A percentile compares a stretch with the other conserved stretches of the same genome.
Conservation (phyloP, 2,329 filamentous ascomycete species). For the Penicillium janthinellum region DNA sequence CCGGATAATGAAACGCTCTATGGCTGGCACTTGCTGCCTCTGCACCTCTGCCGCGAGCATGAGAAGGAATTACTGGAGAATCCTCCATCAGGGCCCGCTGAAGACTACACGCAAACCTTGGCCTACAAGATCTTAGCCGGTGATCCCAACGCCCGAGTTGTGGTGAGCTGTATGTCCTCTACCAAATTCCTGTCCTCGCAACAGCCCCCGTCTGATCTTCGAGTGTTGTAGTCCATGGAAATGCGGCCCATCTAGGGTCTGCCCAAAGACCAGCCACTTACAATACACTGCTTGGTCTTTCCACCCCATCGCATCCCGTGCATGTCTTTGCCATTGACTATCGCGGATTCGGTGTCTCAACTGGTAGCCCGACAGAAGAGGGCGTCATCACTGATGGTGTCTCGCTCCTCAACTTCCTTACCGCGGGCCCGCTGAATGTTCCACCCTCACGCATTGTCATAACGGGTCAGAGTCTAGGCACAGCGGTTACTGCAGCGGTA, state of each 20-base stretch:
- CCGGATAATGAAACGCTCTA: conserved; percentile 77
- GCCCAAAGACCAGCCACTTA: conserved; percentile 75
- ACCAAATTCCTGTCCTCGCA: neutral
- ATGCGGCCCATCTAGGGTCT: conserved; percentile 84
- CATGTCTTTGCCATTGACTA: conserved; percentile 92
- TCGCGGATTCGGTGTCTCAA: conserved; percentile 80
- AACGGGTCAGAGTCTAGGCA: conserved; percentile 85
- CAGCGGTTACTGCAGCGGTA: conserved; percentile 75
- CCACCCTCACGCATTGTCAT: conserved; percentile 73
- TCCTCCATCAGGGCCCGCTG: conserved; percentile 53
- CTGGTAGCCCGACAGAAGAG: conserved; percentile 75
- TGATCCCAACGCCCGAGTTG: conserved; percentile 54
- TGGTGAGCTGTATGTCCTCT: conserved; percentile 55
- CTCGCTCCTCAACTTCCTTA: conserved; percentile 68
- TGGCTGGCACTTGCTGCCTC: conserved; percentile 86
- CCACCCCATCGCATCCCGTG: conserved; percentile 60
- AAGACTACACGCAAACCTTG: conserved; percentile 51
- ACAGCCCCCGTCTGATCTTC: conserved; percentile 2
- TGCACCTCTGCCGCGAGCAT: conserved; percentile 73
- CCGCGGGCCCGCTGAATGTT: conserved; percentile 62
- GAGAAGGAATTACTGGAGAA: conserved; percentile 63
- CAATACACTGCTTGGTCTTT: conserved; percentile 72
- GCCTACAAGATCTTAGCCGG: conserved; percentile 55
- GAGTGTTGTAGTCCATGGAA: conserved; percentile 53
- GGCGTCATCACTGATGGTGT: conserved; percentile 80